Percentiles rank a stretch among this genome's conserved stretches.
Evolutionary conservation across 495 filamentous ascomycete genomes (phyloP).

Genomic region (Hypoxylon lienhwacheense): DNA sequence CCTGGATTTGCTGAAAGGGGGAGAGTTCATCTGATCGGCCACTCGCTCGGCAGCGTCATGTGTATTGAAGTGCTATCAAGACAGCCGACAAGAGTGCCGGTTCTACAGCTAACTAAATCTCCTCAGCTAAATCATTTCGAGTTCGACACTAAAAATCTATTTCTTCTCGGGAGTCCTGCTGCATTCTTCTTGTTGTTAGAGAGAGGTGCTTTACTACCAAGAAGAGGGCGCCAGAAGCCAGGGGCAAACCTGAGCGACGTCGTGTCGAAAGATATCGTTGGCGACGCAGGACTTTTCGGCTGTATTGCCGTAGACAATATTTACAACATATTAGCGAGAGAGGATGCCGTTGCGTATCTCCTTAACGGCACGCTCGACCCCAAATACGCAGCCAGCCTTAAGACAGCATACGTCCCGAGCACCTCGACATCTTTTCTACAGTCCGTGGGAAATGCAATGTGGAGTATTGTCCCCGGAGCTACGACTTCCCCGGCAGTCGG

Average conservation of each 20-base stretch:
- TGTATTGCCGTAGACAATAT: constrained; percentile 94
- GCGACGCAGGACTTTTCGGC: constrained; percentile 76
- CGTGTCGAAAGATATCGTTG: constrained; percentile 65
- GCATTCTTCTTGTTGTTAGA: constrained; percentile 93
- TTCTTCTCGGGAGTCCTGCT: constrained; percentile 88
- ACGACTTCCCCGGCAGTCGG: constrained; percentile 15
- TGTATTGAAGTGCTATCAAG: constrained; percentile 85
- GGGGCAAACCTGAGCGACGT: constrained; percentile 65
- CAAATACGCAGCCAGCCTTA: constrained; percentile 73
- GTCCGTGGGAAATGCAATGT: constrained; percentile 66
- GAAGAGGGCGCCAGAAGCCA: constrained; percentile 72
- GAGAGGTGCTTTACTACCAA: constrained; percentile 76
- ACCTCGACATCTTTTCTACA: constrained; percentile 66
- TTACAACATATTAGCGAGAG: constrained; percentile 81
- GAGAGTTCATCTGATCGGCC: constrained; percentile 87
- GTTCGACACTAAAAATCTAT: constrained; percentile 87
- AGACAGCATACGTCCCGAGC: constrained; percentile 75
- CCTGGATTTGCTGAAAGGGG: constrained; percentile 77
- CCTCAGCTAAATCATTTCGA: constrained; percentile 68
- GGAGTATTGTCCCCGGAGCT: constrained; percentile 48
- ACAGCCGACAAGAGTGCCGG: constrained; percentile 69
- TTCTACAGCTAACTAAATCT: constrained; percentile 53
- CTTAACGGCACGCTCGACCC: constrained; percentile 88
- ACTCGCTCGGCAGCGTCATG: constrained; percentile 93
- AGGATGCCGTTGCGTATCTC: constrained; percentile 80